Evolutionary conservation across 768 basidiomycete genomes (phyloP), one percentile per base, ranked within the genome.

Genomic region (Tephrocybe sp.): DNA sequence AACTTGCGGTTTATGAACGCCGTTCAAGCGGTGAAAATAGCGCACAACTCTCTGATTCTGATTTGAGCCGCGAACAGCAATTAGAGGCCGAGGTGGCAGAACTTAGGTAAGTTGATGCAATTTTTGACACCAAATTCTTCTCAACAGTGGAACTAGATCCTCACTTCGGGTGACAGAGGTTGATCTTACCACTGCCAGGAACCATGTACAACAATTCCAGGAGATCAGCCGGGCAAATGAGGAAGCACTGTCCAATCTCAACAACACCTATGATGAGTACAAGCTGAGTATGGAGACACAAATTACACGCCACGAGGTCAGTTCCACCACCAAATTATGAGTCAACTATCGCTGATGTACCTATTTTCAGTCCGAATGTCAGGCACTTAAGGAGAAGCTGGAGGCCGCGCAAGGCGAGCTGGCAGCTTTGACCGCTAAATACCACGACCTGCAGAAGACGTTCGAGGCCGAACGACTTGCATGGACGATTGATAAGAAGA

Each of bases 1-100:
- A 93, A 67, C 78, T 94, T 23, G 76, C 90, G 1, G 89, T 94
- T 2, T 95, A 92, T 59, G 92, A 94, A 62, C 82, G 90, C 32
- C 76, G 88, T 43, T 62, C 78, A 7, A 65, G 76, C 6, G 61
- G 68, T 3, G 60, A 63, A 4, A 54, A 57, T 39, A 69, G 71
- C 10, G 57, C 69, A 48, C 65, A 72, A 38, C 60, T 57, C 14
- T 62, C 64, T 21, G 74, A 80, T 55, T 70, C 76, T 47, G 76
- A 78, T 55, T 53, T 84, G 55, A 77, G 76, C 55, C 78, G 76
- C 9, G 93, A 93, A 63, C 86, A 91, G 59, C 88, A 90, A 60
- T 77, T 94, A 8, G 85, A 93, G 65, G 74, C 81, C 14, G 90
- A 93, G 62, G 87, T 94, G 17, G 93, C 91, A 3, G 91, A 93